phyloP scores from a whole-genome alignment of 1,284 basidiomycete species.

The Anthracocystis walkeri region DNA sequence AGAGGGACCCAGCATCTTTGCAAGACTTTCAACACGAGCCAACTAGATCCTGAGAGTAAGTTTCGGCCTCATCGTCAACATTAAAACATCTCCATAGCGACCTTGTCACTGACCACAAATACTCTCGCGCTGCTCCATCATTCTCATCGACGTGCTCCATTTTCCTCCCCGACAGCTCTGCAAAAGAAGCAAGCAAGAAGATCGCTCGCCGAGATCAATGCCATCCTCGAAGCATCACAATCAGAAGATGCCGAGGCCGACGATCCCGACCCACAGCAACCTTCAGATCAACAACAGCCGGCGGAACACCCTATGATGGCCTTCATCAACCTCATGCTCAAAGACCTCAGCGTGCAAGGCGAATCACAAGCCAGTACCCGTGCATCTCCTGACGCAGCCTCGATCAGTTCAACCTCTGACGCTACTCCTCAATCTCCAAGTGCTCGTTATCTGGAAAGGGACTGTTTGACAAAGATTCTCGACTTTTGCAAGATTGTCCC shows the following conservation, averaged over 20 bases:
- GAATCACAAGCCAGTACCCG: conserved; percentile 14
- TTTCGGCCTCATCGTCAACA: not conserved
- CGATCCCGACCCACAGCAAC: conserved; percentile 35
- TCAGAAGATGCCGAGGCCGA: conserved; percentile 8
- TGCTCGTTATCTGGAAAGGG: conserved; percentile 23
- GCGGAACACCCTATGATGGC: conserved; percentile 47
- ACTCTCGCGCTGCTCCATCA: not conserved
- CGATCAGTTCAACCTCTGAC: conserved; percentile 7
- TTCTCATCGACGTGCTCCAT: not conserved
- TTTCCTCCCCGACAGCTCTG: conserved; percentile 16
- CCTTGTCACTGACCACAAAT: not conserved
- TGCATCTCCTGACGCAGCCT: conserved; percentile 23
- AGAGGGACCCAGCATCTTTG: conserved; percentile 50
- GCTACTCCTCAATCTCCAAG: conserved; percentile 1
- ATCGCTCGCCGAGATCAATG: conserved; percentile 49
- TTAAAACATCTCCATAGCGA: not conserved
- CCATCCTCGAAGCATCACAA: conserved; percentile 22
- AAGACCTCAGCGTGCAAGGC: conserved; percentile 35
- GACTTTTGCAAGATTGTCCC: conserved; percentile 37
- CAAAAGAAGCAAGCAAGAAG: conserved; percentile 51
- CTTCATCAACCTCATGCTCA: conserved; percentile 54
- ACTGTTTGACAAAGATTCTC: conserved; percentile 23
- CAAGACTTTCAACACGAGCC: conserved; percentile 54
- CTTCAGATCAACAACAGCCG: not conserved
- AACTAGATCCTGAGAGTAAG: conserved; percentile 50